Evolutionary conservation across 2,329 filamentous ascomycete species (phyloP).

Genomic region (Aureobasidium leucospermi): DNA sequence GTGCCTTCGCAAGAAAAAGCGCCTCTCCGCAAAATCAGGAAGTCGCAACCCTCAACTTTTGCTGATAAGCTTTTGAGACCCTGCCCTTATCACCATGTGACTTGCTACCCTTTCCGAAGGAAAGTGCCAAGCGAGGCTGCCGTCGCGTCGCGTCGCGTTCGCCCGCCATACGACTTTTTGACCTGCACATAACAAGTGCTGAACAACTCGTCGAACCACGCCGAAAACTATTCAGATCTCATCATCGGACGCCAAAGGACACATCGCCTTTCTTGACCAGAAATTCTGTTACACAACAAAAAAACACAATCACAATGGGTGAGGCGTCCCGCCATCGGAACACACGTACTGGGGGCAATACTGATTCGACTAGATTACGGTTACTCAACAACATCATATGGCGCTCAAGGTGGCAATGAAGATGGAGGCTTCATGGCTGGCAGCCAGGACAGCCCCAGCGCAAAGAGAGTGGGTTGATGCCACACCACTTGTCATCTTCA

Average conservation of each 20-base stretch:
- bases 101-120: neutral
- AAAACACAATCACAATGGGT: neutral
- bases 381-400: constrained; percentile 51
- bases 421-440: constrained; percentile 53
- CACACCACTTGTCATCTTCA: neutral
- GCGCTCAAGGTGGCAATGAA: constrained; percentile 46
- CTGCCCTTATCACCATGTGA: neutral
- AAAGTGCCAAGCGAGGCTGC: neutral
- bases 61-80: neutral
- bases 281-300: neutral
- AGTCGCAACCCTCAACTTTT: constrained; percentile 12
- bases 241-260: neutral
- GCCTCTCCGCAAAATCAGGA: constrained; percentile 8
- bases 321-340: neutral
- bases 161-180: constrained; percentile 3
- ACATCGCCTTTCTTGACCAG: too few relatives aligned
- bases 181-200: neutral
- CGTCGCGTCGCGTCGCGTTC: neutral
- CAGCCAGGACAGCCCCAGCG: constrained; percentile 36
- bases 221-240: neutral
- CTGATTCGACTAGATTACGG: constrained; percentile 26
- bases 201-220: neutral
- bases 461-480: constrained; percentile 22
- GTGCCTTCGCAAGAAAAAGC: neutral
- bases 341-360: neutral